These are phyloP conservation scores for Cladophialophora yegresii DNA, from an alignment of 2,329 filamentous ascomycete genomes.

Conservation along the genomic window DNA sequence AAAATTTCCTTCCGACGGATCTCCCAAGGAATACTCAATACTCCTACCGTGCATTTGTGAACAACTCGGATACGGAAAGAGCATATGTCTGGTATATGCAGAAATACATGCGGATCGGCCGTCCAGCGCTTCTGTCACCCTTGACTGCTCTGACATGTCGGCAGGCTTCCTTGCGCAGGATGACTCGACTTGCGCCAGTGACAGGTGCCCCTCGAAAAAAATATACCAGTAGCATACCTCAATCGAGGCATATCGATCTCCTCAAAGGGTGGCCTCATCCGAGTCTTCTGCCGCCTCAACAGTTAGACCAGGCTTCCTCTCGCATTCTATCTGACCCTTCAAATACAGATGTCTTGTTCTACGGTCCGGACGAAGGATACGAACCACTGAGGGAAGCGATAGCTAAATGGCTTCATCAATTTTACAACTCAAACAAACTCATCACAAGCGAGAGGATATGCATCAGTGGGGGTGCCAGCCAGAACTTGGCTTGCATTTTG, in stretches of 20 bases:
- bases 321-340: conserved; percentile 23
- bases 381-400: conserved; percentile 68
- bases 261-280: conserved; percentile 53
- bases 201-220: not conserved
- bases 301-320: conserved; percentile 63
- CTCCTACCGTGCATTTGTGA: not conserved
- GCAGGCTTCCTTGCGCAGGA: conserved; percentile 3
- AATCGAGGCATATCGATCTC: conserved; percentile 45
- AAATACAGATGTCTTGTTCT: conserved; percentile 62
- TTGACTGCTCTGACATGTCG: not conserved
- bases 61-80: not conserved
- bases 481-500: conserved; percentile 75
- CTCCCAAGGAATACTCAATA: no score
- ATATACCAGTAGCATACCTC: conserved; percentile 12
- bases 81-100: not conserved
- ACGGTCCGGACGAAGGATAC: conserved; percentile 77
- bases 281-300: conserved; percentile 63
- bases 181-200: conserved; percentile 14
- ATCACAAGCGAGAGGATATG: conserved; percentile 65
- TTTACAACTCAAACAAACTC: conserved; percentile 54
- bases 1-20: not conserved
- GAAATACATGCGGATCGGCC: not conserved
- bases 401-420: conserved; percentile 67
- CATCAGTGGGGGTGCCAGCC: conserved; percentile 81
- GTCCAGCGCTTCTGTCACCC: not conserved